A percentile compares a stretch with the other conserved stretches of the same genome.
phyloP scores from a whole-genome alignment of 1,284 basidiomycete species.

The Tilletiopsis washingtonensis region DNA sequence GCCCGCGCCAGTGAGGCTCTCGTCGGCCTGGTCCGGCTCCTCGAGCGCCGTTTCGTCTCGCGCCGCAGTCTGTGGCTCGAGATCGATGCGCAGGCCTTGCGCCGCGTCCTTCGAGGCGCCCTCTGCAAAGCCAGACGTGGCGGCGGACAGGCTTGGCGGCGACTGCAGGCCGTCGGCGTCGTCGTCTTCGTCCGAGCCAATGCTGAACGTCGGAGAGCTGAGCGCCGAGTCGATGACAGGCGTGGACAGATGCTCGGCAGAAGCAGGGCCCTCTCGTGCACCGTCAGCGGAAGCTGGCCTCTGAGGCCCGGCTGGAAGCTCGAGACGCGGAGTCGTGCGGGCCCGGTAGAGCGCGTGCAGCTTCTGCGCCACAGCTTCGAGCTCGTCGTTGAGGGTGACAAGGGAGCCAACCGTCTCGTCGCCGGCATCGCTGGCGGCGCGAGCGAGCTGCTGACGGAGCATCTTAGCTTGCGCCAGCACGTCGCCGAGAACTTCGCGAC shows the following conservation, averaged over 20 bases:
- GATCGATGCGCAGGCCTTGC: slow-evolving; percentile 12
- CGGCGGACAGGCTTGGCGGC: not conserved
- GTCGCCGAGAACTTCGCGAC: slow-evolving; percentile 23
- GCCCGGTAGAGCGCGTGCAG: slow-evolving; percentile 19
- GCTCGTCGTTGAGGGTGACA: slow-evolving; percentile 27
- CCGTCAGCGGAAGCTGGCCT: not conserved
- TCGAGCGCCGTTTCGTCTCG: slow-evolving; percentile 1
- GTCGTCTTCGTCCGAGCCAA: slow-evolving; percentile 34
- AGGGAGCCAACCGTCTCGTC: slow-evolving; percentile 10
- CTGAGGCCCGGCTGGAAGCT: slow-evolving; percentile 10
- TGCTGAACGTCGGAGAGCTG: slow-evolving; percentile 30
- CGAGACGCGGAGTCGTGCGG: no score
- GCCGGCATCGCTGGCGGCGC: slow-evolving; percentile 11
- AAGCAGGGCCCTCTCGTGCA: slow-evolving; percentile 2
- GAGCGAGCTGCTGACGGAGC: slow-evolving; percentile 12
- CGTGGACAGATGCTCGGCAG: not conserved
- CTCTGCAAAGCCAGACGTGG: not conserved
- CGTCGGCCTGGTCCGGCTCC: slow-evolving; percentile 2
- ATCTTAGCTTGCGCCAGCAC: slow-evolving; percentile 20
- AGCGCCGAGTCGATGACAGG: slow-evolving; percentile 13
- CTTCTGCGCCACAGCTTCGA: slow-evolving; percentile 18
- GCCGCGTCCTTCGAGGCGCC: not conserved
- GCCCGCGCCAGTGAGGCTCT: slow-evolving; percentile 1
- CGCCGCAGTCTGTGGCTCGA: not conserved
- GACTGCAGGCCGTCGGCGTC: slow-evolving; percentile 7